Evolutionary conservation across 2,329 filamentous ascomycete genomes (phyloP).

Genomic region (Nigrograna mackinnonii): DNA sequence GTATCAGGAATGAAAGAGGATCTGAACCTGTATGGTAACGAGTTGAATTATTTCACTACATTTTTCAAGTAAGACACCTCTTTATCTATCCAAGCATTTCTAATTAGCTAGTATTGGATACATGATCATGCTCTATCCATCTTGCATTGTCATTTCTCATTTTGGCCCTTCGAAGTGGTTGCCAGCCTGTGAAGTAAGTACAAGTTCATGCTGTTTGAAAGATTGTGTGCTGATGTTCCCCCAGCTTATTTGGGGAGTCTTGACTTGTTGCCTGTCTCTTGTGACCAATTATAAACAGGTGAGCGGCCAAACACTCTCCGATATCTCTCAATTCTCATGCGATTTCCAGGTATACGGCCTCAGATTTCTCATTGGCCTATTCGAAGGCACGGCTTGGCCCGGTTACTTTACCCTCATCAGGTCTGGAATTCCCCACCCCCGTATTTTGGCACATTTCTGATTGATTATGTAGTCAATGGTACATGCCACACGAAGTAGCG

Average conservation of each 20-base stretch:
- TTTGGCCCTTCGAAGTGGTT: constrained; percentile 13
- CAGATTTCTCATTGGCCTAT: constrained; percentile 23
- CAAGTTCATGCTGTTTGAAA: too few relatives aligned
- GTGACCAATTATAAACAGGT: constrained; percentile 24
- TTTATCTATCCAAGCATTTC: not conserved
- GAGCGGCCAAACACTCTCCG: constrained; percentile 27
- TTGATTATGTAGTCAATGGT: constrained; percentile 5
- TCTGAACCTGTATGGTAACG: constrained; percentile 17
- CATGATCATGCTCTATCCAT: constrained; percentile 9
- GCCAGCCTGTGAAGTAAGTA: constrained; percentile 26
- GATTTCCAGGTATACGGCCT: constrained; percentile 30
- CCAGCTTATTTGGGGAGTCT: constrained; percentile 29
- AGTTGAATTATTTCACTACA: constrained; percentile 17
- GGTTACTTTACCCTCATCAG: constrained; percentile 6
- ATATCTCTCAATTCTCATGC: too few relatives aligned
- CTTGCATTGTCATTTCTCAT: constrained; percentile 9
- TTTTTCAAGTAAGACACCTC: constrained; percentile 11
- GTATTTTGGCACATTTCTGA: not conserved
- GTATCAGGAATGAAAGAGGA: constrained; percentile 26
- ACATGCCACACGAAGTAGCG: constrained; percentile 6
- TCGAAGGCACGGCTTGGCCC: constrained; percentile 10
- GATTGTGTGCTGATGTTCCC: too few relatives aligned
- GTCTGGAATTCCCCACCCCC: not conserved
- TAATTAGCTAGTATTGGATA: constrained; percentile 5
- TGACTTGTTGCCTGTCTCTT: constrained; percentile 26